These are phyloP conservation scores for Microthlaspi erraticum DNA, from an alignment of 345 rosid genomes.

Conservation along the genomic window DNA sequence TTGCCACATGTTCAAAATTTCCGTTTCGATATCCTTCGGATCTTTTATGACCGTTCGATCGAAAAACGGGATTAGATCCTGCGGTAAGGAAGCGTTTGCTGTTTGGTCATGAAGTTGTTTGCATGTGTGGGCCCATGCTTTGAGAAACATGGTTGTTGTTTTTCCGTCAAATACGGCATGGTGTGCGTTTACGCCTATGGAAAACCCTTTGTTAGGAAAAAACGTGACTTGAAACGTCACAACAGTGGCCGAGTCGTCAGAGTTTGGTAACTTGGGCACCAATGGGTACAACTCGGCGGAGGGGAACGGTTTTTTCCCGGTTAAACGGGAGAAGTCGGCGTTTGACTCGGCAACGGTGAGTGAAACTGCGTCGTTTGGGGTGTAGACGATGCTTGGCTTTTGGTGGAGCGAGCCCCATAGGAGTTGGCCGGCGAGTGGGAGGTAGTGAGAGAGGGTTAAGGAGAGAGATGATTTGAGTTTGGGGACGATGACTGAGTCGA, in stretches of 20 bases:
- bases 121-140: slow-evolving; percentile 44
- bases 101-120: neutral
- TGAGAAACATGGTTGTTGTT: slow-evolving; percentile 41
- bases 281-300: slow-evolving; percentile 37
- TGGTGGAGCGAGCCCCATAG: slow-evolving; percentile 30
- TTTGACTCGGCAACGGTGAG: slow-evolving; percentile 47
- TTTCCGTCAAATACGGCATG: slow-evolving; percentile 48
- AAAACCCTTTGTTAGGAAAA: slow-evolving; percentile 47
- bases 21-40: slow-evolving; percentile 12
- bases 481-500: slow-evolving; percentile 48
- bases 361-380: slow-evolving; percentile 44
- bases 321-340: slow-evolving; percentile 40
- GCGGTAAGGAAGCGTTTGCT: neutral
- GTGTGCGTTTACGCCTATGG: slow-evolving; percentile 42
- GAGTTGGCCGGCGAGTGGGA: slow-evolving; percentile 51
- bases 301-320: slow-evolving; percentile 25
- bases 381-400: slow-evolving; percentile 17
- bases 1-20: slow-evolving; percentile 30
- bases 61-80: slow-evolving; percentile 31
- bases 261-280: slow-evolving; percentile 34
- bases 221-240: slow-evolving; percentile 47
- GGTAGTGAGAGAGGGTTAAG: slow-evolving; percentile 46
- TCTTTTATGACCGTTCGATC: slow-evolving; percentile 36
- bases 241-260: slow-evolving; percentile 34
- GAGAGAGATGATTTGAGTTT: slow-evolving; percentile 48